These are phyloP conservation scores for Lactarius trivialis DNA, from an alignment of 768 basidiomycete genomes.

Conservation along the genomic window DNA sequence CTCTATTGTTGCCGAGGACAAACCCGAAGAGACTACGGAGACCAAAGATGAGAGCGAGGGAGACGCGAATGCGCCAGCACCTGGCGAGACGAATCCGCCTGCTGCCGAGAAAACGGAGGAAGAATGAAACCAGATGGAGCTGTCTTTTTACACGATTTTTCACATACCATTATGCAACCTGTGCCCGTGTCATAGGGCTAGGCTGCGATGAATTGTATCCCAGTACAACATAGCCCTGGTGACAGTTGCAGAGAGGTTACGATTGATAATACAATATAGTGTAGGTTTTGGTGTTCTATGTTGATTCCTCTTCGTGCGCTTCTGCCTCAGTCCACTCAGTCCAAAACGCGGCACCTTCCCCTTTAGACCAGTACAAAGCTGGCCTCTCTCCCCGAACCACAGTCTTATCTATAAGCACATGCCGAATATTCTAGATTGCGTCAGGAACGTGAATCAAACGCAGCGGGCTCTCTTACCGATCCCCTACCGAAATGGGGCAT, in stretches of 20 bases:
- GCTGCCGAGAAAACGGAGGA: slow-evolving; percentile 35
- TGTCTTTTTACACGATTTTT: slow-evolving; percentile 17
- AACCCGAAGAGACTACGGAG: slow-evolving; percentile 28
- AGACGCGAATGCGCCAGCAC: slow-evolving; percentile 26
- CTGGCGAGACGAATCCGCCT: slow-evolving; percentile 23
- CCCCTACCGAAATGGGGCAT: slow-evolving; percentile 37
- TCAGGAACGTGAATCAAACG: neutral
- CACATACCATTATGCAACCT: slow-evolving; percentile 22
- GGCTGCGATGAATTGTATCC: slow-evolving; percentile 8
- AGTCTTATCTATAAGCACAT: slow-evolving; percentile 73
- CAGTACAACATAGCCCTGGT: slow-evolving; percentile 7
- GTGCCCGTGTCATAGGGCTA: slow-evolving; percentile 2
- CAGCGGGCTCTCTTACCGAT: slow-evolving; percentile 45
- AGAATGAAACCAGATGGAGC: slow-evolving; percentile 11
- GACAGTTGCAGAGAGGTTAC: slow-evolving; percentile 6
- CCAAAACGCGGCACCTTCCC: slow-evolving; percentile 64
- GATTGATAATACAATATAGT: slow-evolving; percentile 20
- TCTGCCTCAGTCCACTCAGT: slow-evolving; percentile 73
- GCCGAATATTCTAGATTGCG: slow-evolving; percentile 53
- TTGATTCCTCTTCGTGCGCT: slow-evolving; percentile 15
- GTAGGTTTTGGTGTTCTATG: slow-evolving; percentile 9
- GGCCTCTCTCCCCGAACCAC: slow-evolving; percentile 58
- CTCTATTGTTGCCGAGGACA: slow-evolving; percentile 29
- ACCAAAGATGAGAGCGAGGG: slow-evolving; percentile 26
- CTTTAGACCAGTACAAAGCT: slow-evolving; percentile 71